Evolutionary conservation across 2,329 filamentous ascomycete genomes (phyloP), one percentile per base, ranked within the genome.

Genomic region (Penicillium sp.): DNA sequence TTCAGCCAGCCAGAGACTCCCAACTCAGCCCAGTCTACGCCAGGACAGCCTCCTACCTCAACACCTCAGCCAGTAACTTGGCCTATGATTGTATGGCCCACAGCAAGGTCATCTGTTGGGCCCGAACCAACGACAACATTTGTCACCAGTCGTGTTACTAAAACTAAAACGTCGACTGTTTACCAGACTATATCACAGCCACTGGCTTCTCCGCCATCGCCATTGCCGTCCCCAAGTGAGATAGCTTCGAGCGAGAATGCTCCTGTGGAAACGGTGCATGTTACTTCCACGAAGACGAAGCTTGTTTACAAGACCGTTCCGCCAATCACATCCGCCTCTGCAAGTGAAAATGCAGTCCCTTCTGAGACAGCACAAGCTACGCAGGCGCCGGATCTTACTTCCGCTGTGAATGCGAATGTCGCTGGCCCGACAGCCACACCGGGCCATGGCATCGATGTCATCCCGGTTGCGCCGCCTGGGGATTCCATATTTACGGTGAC

Each of bases 401-500:
- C 27, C 22, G n/a, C 22, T 5, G 3, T n/a, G 12, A n/a, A 27
- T 37, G 33, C 33, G 11, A 7, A 37, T 12, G 4, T 33, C 14
- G 25, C 22, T n/a, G 28, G 33, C 11, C 34, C 44, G 6, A 51
- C 28, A 7, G 35, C 30, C 10, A n/a, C 19, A 10, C 11, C 16
- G 14, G 30, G 25, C 8, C 22, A 40, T 35, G 44, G 50, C 13
- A 31, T 34, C 11, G 39, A 22, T 16, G 38, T 60, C 4, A 41
- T 53, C 7, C 57, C 55, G 7, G 16, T 59, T 31, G 57, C 54
- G 2, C 59, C 49, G 1, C 11, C 47, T 28, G 55, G 51, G 4
- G 37, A 50, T n/a, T 33, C 58, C 13, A 53, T 50, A 2, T 37
- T 61, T 19, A 58, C 52, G 3, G 43, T 49, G 12, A 53, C 54